Evolutionary conservation across 495 filamentous ascomycete species (phyloP).

Genomic region (Thermothielavioides terrestris): DNA sequence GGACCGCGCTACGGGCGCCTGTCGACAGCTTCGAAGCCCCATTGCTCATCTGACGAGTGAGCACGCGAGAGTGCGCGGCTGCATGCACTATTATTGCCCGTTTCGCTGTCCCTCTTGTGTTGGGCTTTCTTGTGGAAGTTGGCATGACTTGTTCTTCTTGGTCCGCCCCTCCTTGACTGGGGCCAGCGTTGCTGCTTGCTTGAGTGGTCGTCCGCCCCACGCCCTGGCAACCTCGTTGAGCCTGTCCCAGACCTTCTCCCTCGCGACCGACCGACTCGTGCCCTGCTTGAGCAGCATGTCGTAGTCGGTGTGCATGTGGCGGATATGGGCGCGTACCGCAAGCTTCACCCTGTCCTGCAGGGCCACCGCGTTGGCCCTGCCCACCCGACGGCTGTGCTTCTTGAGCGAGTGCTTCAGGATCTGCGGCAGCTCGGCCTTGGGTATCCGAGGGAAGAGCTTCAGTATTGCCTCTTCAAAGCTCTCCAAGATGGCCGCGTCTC

Average conservation of each 20-base stretch:
- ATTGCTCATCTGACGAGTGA: neutral
- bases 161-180: neutral
- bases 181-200: neutral
- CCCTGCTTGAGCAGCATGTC: slow-evolving; percentile 21
- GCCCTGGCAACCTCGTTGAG: slow-evolving; percentile 15
- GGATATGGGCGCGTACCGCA: slow-evolving; percentile 31
- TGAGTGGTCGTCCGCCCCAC: slow-evolving; percentile 14
- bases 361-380: slow-evolving; percentile 21
- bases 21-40: neutral
- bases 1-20: neutral
- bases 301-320: slow-evolving; percentile 34
- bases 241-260: slow-evolving; percentile 7
- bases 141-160: neutral
- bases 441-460: slow-evolving; percentile 25
- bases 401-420: slow-evolving; percentile 23
- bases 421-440: slow-evolving; percentile 10
- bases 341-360: slow-evolving; percentile 25
- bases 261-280: slow-evolving; percentile 8
- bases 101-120: neutral
- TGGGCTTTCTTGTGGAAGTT: neutral
- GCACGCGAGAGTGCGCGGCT: neutral
- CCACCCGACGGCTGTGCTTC: slow-evolving; percentile 30
- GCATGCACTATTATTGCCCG: neutral
- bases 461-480: slow-evolving; percentile 21
- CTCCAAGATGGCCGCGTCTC: slow-evolving; percentile 21